These are phyloP conservation scores for Flammula alnicola DNA, from an alignment of 1,284 basidiomycete species.

Conservation along the genomic window DNA sequence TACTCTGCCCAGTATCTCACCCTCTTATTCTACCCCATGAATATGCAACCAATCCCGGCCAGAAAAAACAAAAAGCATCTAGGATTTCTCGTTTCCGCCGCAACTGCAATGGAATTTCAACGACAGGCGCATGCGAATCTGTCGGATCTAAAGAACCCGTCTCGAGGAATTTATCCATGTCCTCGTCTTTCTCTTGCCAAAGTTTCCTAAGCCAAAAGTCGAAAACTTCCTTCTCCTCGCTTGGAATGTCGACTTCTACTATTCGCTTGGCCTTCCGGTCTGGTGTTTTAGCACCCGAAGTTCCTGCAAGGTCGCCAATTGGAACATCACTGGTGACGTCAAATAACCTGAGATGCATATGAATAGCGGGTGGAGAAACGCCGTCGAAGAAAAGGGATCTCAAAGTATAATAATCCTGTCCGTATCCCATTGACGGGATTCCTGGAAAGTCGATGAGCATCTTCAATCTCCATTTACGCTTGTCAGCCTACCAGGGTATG, in stretches of 20 bases:
- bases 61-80: conserved; percentile 73
- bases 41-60: conserved; percentile 60
- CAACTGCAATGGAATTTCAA: conserved; percentile 66
- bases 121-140: conserved; percentile 23
- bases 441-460: conserved; percentile 44
- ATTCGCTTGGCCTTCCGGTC: conserved; percentile 31
- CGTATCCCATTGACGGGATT: conserved; percentile 71
- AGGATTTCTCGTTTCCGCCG: conserved; percentile 56
- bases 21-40: conserved; percentile 49
- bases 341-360: conserved; percentile 85
- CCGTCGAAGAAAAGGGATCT: conserved; percentile 87
- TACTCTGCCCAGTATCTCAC: conserved; percentile 21
- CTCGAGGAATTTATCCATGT: conserved; percentile 68
- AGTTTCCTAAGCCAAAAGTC: conserved; percentile 82
- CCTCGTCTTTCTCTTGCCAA: conserved; percentile 86
- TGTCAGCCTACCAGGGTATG: conserved; percentile 76
- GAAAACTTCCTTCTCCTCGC: conserved; percentile 73
- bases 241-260: conserved; percentile 65
- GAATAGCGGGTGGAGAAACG: conserved; percentile 83
- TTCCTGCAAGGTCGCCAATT: conserved; percentile 56
- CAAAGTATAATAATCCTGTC: conserved; percentile 87
- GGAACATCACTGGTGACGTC: conserved; percentile 69
- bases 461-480: neutral
- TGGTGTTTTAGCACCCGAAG: conserved; percentile 37
- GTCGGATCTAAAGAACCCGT: conserved; percentile 42